Evolutionary conservation across 2,329 filamentous ascomycete species (phyloP), one percentile per base, ranked within the genome.

Genomic region (Didymella glomerata): DNA sequence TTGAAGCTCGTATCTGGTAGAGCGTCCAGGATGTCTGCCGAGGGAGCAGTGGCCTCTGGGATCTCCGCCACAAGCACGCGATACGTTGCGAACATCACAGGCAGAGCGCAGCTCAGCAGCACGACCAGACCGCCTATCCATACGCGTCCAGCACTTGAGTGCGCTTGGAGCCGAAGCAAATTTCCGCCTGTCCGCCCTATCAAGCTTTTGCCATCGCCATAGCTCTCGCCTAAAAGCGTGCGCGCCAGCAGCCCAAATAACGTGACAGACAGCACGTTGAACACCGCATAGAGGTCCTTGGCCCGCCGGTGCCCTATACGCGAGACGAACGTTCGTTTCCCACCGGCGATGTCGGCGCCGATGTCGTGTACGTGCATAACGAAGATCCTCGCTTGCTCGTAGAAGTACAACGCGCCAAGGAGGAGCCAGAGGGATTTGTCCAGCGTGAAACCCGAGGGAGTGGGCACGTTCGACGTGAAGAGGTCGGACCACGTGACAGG

Each of bases 301-400:
- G 50, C 50, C 30, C 50, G 50, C 30, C 50, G 41, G 22, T 53
- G 50, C 30, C 50, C 41, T 53, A 53, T 53, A 3, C 50, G 50
- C 41, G 50, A 53, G 41, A 53, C 50, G 41, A 53, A 53, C 22
- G 50, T 53, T 22, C 50, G 30, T 46, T 47, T 53, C 30, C 50
- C 50, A 34, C 50, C 41, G 24, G 30, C 30, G 42, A 47, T 27
- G 24, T 53, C 50, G 22, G 9, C 22, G 41, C 8, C 42, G 10
- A 53, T 53, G 41, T 53, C 41, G 32, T 53, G 41, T 22, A 53
- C 27, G 41, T 53, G 50, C 50, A 53, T 53, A 42, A 53, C 50
- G 42, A 53, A 38, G 50, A 47, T 53, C 16, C 50, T 46, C 22
- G 50, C 50, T 40, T 53, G 50, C 40, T 47, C 50, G 30, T 46